Base-by-base conservation (phyloP, 352 stramenopile species). In the Pythium scleroteichum region DNA sequence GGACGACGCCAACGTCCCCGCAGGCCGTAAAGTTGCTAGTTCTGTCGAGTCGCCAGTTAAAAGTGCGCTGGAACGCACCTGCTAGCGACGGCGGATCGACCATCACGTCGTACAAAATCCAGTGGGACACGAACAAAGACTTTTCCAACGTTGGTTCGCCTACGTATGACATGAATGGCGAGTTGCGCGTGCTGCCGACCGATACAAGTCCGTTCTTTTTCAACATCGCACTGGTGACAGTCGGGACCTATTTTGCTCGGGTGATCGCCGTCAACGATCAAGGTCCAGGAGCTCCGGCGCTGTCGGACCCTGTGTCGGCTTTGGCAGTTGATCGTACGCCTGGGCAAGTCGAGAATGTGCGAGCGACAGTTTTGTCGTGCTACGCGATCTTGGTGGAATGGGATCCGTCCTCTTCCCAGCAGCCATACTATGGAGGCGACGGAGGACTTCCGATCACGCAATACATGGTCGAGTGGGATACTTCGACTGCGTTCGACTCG, bases 381-480 rank as follows among this genome's bases (percentile, higher is more conserved):
- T 93, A 89, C n/a, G 85, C 94, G 22, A 90, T 99, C 23, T 73
- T 97, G 8, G 85, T 99, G 7, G 69, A 87, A 44, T 99, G 96
- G 96, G 69, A 85, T 3, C 62, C 79, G 26, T 96, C 95, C 35
- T 91, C 88, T 9, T 76, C 77, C 0, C 70, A 94, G 26, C 86
- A 93, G 53, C 67, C 82, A 4, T 89, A 87, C 17, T 99, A 93
- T 65, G 90, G 93, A 14, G 94, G 94, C 4, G 77, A 97, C 66
- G 95, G 94, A 7, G 97, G 96, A 7, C 78, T 93, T 19, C 70
- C 87, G 6, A 97, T 99, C 41, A 95, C 93, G 23, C 84, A 97
- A 50, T 99, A 99, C 73, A 88, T 98, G 69, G 76, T 99, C 19
- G 95, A 99, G 62, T 99, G 96, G 96, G 93, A 98, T 66, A 85